Conservation (phyloP, 305 asterid genomes). For the Fraxinus xanthoxyloides region DNA sequence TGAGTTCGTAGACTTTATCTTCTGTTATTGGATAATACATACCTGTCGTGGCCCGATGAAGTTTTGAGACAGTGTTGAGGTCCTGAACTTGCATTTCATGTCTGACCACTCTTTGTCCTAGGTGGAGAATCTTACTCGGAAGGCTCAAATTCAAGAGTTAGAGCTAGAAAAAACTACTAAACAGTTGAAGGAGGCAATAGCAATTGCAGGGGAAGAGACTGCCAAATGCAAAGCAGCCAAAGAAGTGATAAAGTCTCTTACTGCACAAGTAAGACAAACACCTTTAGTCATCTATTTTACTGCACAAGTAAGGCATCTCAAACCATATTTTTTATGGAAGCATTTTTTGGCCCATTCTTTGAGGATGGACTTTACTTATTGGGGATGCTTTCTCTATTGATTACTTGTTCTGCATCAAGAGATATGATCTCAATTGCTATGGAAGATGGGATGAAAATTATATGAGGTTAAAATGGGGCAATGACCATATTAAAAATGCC, state of each 20-base stretch:
- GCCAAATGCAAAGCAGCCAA: constrained; percentile 86
- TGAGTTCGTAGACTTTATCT: constrained; percentile 11
- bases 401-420: not conserved
- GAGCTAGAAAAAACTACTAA: constrained; percentile 78
- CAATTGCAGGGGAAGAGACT: constrained; percentile 80
- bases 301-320: constrained; percentile 38
- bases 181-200: constrained; percentile 82
- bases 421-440: constrained; percentile 4
- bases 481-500: not conserved
- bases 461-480: constrained; percentile 5
- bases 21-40: constrained; percentile 14
- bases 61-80: constrained; percentile 13
- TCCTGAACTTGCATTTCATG: constrained; percentile 15
- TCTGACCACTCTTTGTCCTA: constrained; percentile 32
- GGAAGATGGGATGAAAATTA: constrained; percentile 8
- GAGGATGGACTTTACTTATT: not conserved
- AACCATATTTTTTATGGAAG: not conserved
- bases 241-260: constrained; percentile 89
- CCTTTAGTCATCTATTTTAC: constrained; percentile 33
- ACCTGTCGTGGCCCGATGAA: not conserved
- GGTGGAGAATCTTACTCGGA: constrained; percentile 72
- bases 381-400: constrained; percentile 3
- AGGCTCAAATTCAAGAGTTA: constrained; percentile 72
- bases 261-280: constrained; percentile 42
- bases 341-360: not conserved